Conservation (phyloP, 208 protist genomes). For the Leishmania lainsoni region DNA sequence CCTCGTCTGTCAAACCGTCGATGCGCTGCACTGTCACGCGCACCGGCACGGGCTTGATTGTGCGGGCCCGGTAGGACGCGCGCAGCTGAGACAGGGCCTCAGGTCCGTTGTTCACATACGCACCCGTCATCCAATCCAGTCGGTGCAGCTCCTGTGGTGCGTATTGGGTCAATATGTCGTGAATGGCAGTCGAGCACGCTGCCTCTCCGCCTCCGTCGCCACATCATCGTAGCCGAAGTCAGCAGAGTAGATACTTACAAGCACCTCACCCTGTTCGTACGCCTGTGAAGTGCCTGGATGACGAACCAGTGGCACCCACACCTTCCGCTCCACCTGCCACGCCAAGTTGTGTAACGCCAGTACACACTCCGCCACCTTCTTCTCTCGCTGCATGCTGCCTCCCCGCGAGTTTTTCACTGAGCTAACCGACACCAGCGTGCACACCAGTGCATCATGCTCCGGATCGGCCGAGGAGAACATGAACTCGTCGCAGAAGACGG, state of each 20-base stretch:
- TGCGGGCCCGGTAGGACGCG: slow-evolving; percentile 16
- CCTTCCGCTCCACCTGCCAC: slow-evolving; percentile 51
- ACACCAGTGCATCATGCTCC: slow-evolving; percentile 67
- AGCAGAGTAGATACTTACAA: slow-evolving; percentile 74
- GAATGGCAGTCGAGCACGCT: slow-evolving; percentile 57
- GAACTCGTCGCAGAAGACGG: slow-evolving; percentile 82
- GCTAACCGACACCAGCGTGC: slow-evolving; percentile 57
- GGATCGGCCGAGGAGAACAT: slow-evolving; percentile 57
- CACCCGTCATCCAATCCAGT: slow-evolving; percentile 66
- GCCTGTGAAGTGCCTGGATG: slow-evolving; percentile 65
- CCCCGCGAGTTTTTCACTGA: slow-evolving; percentile 1
- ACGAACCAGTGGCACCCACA: slow-evolving; percentile 76
- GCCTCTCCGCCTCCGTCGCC: slow-evolving; percentile 55
- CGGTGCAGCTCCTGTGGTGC: slow-evolving; percentile 78
- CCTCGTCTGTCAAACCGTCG: slow-evolving; percentile 45
- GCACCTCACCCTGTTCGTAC: slow-evolving; percentile 70
- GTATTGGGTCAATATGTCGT: slow-evolving; percentile 53
- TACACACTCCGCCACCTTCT: slow-evolving; percentile 73
- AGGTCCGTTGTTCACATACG: slow-evolving; percentile 22
- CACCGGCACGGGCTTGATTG: slow-evolving; percentile 38
- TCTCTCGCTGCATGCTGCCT: slow-evolving; percentile 14
- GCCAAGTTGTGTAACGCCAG: slow-evolving; percentile 65
- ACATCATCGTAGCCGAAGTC: slow-evolving; percentile 56
- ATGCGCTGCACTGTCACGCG: slow-evolving; percentile 55
- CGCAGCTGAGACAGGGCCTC: slow-evolving; percentile 23